Evolutionary conservation across 2,329 filamentous ascomycete species (phyloP).

Genomic region (Penicillium sp.): DNA sequence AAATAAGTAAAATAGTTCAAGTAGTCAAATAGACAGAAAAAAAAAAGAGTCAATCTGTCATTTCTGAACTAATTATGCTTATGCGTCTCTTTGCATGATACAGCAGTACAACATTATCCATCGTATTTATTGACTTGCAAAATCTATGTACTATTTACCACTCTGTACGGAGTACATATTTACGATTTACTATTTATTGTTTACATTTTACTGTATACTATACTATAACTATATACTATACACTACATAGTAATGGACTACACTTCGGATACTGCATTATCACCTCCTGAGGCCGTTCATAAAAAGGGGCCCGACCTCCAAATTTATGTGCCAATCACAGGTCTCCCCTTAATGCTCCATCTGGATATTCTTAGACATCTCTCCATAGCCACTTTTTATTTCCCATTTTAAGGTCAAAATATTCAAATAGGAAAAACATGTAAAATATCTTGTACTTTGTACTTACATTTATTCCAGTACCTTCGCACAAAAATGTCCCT

Average conservation of each 20-base stretch:
- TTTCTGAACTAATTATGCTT: conserved; percentile 3
- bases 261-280: background rate
- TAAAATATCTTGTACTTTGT: background rate
- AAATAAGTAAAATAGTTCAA: background rate
- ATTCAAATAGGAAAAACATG: background rate
- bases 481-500: background rate
- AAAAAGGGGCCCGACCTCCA: conserved; percentile 6
- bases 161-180: no score
- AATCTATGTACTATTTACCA: background rate
- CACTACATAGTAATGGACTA: no score
- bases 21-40: background rate
- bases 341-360: conserved; percentile 8
- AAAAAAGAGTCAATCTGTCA: background rate
- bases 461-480: background rate
- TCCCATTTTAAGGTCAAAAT: background rate
- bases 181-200: background rate
- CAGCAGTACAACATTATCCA: background rate
- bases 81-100: conserved; percentile 5
- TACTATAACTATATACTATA: background rate
- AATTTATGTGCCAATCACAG: conserved; percentile 9
- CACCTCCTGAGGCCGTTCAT: conserved; percentile 4
- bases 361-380: conserved; percentile 11
- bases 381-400: background rate
- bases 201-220: background rate
- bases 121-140: background rate